Conservation (phyloP, 768 basidiomycete species). For the Lactarius psammicola region DNA sequence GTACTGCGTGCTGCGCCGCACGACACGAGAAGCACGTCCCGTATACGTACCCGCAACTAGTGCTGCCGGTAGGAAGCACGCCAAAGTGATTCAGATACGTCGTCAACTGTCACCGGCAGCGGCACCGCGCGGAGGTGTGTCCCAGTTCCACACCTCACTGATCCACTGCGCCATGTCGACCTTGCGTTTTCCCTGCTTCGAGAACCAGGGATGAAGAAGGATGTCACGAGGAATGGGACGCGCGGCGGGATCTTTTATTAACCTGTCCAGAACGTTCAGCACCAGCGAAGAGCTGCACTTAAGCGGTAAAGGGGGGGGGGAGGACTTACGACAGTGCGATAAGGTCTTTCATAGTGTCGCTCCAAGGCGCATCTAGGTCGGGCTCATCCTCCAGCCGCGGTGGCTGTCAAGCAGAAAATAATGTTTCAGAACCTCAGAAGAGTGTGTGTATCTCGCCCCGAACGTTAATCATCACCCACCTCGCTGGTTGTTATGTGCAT, state of each 20-base stretch:
- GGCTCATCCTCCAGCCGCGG: slow-evolving; percentile 68
- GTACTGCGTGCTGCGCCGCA: not conserved
- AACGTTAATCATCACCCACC: slow-evolving; percentile 42
- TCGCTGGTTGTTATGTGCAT: slow-evolving; percentile 75
- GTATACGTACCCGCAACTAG: not conserved
- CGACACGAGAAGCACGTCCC: not conserved
- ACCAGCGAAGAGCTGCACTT: not conserved
- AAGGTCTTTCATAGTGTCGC: slow-evolving; percentile 80
- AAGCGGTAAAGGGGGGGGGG: not conserved
- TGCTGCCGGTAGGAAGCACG: not conserved
- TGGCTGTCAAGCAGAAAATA: slow-evolving; percentile 43
- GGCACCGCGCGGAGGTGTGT: slow-evolving; percentile 7
- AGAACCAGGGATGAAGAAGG: slow-evolving; percentile 77
- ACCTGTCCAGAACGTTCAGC: slow-evolving; percentile 39
- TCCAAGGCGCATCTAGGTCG: slow-evolving; percentile 51
- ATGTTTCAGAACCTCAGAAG: slow-evolving; percentile 21
- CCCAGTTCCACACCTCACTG: slow-evolving; percentile 71
- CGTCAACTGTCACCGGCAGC: not conserved
- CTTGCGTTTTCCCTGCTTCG: slow-evolving; percentile 64
- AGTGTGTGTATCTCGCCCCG: not conserved
- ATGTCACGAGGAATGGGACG: slow-evolving; percentile 78
- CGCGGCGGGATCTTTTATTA: slow-evolving; percentile 58
- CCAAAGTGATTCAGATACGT: not conserved
- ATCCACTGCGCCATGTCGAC: slow-evolving; percentile 85
- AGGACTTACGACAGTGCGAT: slow-evolving; percentile 67